phyloP scores from a whole-genome alignment of 306 rosid species.

The Ceratonia siliqua region DNA sequence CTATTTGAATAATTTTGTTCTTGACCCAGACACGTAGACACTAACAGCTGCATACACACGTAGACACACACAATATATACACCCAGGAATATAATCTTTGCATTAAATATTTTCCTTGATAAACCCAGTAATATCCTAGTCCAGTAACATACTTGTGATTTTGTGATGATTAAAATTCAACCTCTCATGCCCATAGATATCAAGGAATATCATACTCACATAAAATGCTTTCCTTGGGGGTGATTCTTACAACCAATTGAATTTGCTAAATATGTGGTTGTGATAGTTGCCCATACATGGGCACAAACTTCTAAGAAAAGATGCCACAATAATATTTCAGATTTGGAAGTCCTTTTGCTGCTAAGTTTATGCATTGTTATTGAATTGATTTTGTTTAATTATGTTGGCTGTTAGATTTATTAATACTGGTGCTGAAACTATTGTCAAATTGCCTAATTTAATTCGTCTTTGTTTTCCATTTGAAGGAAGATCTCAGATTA shows the following conservation, averaged over 20 bases:
- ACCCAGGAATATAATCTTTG: too few species aligned
- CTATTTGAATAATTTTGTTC: too few species aligned
- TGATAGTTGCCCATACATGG: not conserved
- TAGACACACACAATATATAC: too few species aligned
- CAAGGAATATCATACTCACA: too few species aligned
- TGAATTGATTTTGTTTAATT: not conserved
- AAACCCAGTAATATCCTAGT: too few species aligned
- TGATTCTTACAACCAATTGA: not conserved
- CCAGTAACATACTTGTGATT: too few species aligned
- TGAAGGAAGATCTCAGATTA: constrained; percentile 73
- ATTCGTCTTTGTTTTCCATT: constrained; percentile 30
- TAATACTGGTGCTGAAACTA: not conserved
- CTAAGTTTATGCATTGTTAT: constrained; percentile 1
- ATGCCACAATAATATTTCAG: not conserved
- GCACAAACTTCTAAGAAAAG: constrained; percentile 1
- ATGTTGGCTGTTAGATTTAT: constrained; percentile 3
- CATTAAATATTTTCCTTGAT: too few species aligned
- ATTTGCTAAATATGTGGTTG: not conserved
- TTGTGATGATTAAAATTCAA: too few species aligned
- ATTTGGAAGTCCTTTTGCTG: not conserved
- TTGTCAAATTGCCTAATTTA: constrained; percentile 4
- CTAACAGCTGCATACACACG: too few species aligned
- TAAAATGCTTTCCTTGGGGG: not conserved
- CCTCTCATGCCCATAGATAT: too few species aligned
- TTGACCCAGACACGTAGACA: too few species aligned